Conservation (phyloP, 2,329 filamentous ascomycete genomes). For the Xylaria arbuscula region DNA sequence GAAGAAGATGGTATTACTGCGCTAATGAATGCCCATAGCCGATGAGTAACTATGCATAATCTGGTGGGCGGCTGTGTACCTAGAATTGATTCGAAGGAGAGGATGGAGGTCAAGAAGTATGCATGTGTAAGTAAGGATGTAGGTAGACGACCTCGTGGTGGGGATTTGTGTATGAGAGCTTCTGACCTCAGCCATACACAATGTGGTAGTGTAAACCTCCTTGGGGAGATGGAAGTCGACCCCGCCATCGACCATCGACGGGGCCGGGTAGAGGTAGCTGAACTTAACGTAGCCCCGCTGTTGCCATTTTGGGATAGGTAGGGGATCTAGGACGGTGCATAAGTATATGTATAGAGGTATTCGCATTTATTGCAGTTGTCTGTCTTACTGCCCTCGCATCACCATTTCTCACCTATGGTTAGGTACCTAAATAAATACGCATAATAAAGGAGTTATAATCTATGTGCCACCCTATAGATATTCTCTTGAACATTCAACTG, state of each 20-base stretch:
- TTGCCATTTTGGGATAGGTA: background rate
- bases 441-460: too few species aligned
- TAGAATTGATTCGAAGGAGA: too few species aligned
- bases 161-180: background rate
- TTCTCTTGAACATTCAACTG: too few species aligned
- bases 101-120: too few species aligned
- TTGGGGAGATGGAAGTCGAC: background rate
- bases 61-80: background rate
- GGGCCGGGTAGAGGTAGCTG: background rate
- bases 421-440: too few species aligned
- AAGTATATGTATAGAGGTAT: too few species aligned
- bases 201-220: too few species aligned
- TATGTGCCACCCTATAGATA: too few species aligned
- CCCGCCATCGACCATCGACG: background rate
- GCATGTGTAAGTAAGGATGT: background rate
- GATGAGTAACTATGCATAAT: background rate
- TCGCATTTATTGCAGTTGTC: too few species aligned
- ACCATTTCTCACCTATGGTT: too few species aligned
- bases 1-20: background rate
- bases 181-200: background rate
- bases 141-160: background rate
- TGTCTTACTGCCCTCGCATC: too few species aligned
- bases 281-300: background rate
- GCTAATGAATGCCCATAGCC: background rate
- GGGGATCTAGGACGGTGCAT: too few species aligned